These are phyloP conservation scores for Lactarius sanguifluus DNA, from an alignment of 768 basidiomycete genomes.

Conservation along the genomic window DNA sequence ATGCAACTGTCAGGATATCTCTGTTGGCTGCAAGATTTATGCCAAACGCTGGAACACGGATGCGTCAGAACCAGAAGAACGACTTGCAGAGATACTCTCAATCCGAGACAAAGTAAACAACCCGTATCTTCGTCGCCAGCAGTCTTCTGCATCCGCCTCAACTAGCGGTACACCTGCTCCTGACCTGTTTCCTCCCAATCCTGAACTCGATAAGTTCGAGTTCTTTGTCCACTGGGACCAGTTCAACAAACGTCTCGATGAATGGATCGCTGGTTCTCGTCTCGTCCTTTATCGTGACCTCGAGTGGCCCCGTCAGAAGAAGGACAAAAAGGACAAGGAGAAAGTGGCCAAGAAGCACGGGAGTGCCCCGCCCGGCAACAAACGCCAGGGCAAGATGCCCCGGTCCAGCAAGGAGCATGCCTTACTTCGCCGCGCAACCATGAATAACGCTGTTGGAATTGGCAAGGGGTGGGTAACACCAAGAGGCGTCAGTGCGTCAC, in stretches of 20 bases:
- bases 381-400: conserved; percentile 32
- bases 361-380: conserved; percentile 18
- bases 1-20: conserved; percentile 59
- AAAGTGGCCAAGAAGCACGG: conserved; percentile 58
- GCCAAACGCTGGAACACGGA: conserved; percentile 77
- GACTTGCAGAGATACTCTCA: conserved; percentile 93
- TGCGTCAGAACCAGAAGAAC: conserved; percentile 73
- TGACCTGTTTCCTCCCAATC: conserved; percentile 46
- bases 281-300: conserved; percentile 82
- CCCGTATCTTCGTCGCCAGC: conserved; percentile 51
- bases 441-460: conserved; percentile 35
- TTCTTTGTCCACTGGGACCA: conserved; percentile 99
- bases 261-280: conserved; percentile 90
- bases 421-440: conserved; percentile 41
- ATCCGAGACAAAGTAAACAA: conserved; percentile 84
- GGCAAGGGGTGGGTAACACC: conserved; percentile 33
- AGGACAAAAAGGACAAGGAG: conserved; percentile 51
- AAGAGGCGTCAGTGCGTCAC: conserved; percentile 32
- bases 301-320: conserved; percentile 96
- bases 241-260: conserved; percentile 98
- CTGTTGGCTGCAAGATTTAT: conserved; percentile 94
- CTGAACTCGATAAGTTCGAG: conserved; percentile 76
- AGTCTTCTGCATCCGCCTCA: conserved; percentile 36
- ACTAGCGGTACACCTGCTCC: conserved; percentile 36
- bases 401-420: conserved; percentile 30